Conservation (phyloP, 768 basidiomycete species). For the Leccinum olivaceopallidum region DNA sequence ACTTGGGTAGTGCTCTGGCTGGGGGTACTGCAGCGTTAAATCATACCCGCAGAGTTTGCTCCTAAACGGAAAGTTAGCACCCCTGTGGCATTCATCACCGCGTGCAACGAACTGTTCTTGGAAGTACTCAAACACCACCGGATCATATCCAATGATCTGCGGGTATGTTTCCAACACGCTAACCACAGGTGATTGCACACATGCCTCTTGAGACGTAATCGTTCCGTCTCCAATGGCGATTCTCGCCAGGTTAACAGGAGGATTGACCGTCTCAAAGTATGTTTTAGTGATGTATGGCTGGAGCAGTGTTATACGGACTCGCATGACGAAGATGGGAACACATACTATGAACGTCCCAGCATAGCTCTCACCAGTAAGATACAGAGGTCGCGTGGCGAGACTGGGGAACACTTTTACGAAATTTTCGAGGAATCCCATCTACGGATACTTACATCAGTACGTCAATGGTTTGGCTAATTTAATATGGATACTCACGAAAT, state of each 20-base stretch:
- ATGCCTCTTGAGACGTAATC: conserved; percentile 48
- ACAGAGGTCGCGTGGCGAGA: conserved; percentile 61
- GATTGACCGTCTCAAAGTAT: conserved; percentile 58
- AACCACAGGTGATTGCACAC: conserved; percentile 57
- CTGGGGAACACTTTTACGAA: conserved; percentile 73
- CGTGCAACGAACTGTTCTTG: conserved; percentile 53
- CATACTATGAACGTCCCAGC: conserved; percentile 67
- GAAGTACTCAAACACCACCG: conserved; percentile 67
- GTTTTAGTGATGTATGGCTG: conserved; percentile 76
- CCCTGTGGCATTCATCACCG: too few species aligned
- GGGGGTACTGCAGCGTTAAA: too few species aligned
- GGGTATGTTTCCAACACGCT: conserved; percentile 70
- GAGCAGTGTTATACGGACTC: conserved; percentile 19
- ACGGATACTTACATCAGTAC: background rate
- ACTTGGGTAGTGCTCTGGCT: too few species aligned
- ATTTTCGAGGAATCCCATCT: conserved; percentile 73
- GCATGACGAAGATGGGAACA: conserved; percentile 29
- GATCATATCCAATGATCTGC: conserved; percentile 71
- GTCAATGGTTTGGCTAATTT: background rate
- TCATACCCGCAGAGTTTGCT: too few species aligned
- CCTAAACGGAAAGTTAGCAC: too few species aligned
- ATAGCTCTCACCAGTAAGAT: conserved; percentile 76
- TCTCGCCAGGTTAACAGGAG: conserved; percentile 65
- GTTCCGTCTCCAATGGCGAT: conserved; percentile 71
- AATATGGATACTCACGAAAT: conserved; percentile 37